phyloP scores from a whole-genome alignment of 1,284 basidiomycete species.

The Ustilago sp. region DNA sequence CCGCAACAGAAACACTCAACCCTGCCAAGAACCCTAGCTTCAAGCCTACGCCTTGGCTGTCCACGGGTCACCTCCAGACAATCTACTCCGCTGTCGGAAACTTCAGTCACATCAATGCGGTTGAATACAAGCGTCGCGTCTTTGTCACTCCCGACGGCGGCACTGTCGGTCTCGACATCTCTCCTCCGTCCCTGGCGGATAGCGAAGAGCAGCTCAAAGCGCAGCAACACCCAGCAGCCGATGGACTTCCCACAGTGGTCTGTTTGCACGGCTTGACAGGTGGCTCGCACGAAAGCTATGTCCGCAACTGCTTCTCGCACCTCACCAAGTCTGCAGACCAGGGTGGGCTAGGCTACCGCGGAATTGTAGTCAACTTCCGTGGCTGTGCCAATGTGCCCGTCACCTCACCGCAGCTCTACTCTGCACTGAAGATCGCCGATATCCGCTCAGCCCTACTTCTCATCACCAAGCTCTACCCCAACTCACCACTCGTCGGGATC shows the following conservation, averaged over 20 bases:
- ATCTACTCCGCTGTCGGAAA: slow-evolving; percentile 61
- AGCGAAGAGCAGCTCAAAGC: slow-evolving; percentile 36
- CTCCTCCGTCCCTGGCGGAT: slow-evolving; percentile 45
- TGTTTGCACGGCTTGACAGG: slow-evolving; percentile 67
- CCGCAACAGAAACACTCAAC: slow-evolving; percentile 37
- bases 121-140: slow-evolving; percentile 61
- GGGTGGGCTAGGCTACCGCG: slow-evolving; percentile 75
- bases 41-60: slow-evolving; percentile 54
- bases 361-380: slow-evolving; percentile 74
- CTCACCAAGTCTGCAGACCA: slow-evolving; percentile 56
- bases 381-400: slow-evolving; percentile 91
- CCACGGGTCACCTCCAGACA: slow-evolving; percentile 66
- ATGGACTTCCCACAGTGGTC: slow-evolving; percentile 60
- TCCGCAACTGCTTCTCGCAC: slow-evolving; percentile 59
- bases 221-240: slow-evolving; percentile 18
- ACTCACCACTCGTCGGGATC: slow-evolving; percentile 84
- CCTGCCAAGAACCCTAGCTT: slow-evolving; percentile 34
- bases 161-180: slow-evolving; percentile 62
- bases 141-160: slow-evolving; percentile 66
- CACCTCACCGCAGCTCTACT: slow-evolving; percentile 80
- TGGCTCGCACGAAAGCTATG: slow-evolving; percentile 66
- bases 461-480: slow-evolving; percentile 80
- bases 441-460: slow-evolving; percentile 83
- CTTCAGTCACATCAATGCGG: slow-evolving; percentile 54
- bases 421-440: slow-evolving; percentile 83